Evolutionary conservation across 169 alveolate genomes (phyloP).

Genomic region (Plasmodium berghei): DNA sequence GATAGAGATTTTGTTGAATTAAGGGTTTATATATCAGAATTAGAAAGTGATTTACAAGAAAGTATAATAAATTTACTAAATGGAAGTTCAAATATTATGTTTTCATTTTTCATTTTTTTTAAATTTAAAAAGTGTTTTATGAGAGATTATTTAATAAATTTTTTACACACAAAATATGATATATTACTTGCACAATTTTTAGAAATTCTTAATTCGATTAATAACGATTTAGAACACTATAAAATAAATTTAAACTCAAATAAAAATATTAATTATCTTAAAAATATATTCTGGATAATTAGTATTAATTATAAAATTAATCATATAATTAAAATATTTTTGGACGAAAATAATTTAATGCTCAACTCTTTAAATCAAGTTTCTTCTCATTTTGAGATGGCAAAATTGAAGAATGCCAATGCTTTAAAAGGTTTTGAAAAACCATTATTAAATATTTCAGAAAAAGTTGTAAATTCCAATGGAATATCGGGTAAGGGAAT

Average conservation of each 20-base stretch:
- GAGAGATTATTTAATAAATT: conserved; percentile 51
- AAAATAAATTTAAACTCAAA: conserved; percentile 48
- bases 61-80: conserved; percentile 88
- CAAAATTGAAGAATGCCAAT: conserved; percentile 28
- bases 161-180: conserved; percentile 66
- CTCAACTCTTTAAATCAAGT: neutral
- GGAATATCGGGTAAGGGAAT: neutral
- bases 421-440: neutral
- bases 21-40: conserved; percentile 93
- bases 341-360: conserved; percentile 37
- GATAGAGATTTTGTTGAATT: conserved; percentile 98
- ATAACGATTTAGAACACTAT: conserved; percentile 59
- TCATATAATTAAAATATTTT: conserved; percentile 46
- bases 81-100: conserved; percentile 93
- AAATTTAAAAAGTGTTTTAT: conserved; percentile 61
- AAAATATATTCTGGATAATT: conserved; percentile 72
- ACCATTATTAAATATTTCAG: neutral
- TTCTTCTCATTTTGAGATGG: conserved; percentile 43
- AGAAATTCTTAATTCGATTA: conserved; percentile 61
- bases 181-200: conserved; percentile 35
- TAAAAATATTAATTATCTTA: conserved; percentile 63
- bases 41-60: conserved; percentile 80
- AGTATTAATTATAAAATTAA: conserved; percentile 73
- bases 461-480: neutral
- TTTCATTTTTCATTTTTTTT: conserved; percentile 79